A percentile compares a stretch with the other conserved stretches of the same genome.
phyloP scores from a whole-genome alignment of 1,139 yeast genomes.

The Hansenula sp. region DNA sequence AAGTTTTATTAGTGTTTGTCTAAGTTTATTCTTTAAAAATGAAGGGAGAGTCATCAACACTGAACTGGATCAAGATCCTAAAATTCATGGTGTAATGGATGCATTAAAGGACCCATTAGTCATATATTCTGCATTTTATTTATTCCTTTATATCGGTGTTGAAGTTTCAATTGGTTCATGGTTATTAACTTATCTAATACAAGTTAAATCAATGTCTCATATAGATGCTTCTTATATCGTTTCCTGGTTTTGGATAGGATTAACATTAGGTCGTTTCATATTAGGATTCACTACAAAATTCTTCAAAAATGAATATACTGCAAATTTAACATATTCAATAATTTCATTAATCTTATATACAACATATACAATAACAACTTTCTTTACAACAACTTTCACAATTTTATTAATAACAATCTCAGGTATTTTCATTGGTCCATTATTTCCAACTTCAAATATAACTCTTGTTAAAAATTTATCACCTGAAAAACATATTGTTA shows the following conservation, averaged over 20 bases:
- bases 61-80: background rate
- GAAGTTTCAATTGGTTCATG: conserved; percentile 70
- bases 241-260: conserved; percentile 60
- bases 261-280: conserved; percentile 55
- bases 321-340: conserved; percentile 37
- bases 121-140: conserved; percentile 42
- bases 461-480: conserved; percentile 64
- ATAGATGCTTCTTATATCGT: conserved; percentile 53
- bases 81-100: background rate
- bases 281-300: conserved; percentile 58
- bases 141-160: conserved; percentile 62
- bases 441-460: conserved; percentile 72
- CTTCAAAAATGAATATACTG: conserved; percentile 44
- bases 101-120: conserved; percentile 34
- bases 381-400: conserved; percentile 1
- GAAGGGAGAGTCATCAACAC: conserved; percentile 38
- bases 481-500: conserved; percentile 53
- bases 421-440: conserved; percentile 75
- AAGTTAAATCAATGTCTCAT: conserved; percentile 43
- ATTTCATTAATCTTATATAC: conserved; percentile 18
- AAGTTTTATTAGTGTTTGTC: conserved; percentile 4
- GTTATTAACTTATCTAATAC: conserved; percentile 53
- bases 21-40: conserved; percentile 37
- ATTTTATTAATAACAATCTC: conserved; percentile 39
- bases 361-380: conserved; percentile 17